Base-by-base conservation (phyloP, 2,329 filamentous ascomycete species). In the Tricladium varicosporioides region DNA sequence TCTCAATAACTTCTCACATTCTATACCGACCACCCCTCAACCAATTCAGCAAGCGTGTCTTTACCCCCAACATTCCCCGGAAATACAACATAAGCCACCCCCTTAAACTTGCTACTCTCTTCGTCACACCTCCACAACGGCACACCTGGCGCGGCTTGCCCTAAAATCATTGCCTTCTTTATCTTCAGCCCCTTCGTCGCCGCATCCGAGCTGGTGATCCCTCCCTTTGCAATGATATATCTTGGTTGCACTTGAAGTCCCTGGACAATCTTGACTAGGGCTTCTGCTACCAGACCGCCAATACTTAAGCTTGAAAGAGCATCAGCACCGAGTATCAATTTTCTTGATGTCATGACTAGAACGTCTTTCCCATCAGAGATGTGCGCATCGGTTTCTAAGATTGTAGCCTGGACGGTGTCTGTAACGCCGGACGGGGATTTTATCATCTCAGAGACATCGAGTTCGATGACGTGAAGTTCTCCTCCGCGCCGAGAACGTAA, bases 211-310 rank as follows among this genome's bases (percentile, higher is more conserved):
- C 78, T 81, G 0, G 83, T 85, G 45, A 85, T 85, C 9, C 82
- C 82, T 0, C 82, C 81, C 68, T 79, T 85, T 0, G 81, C 80
- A 64, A 85, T 81, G 2, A 85, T 70, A 62, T 84, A 85, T 47
- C 80, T 69, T 1, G 81, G 81, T 32, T 76, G 73, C 7, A 76
- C 73, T 11, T 77, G 69, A 8, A 84, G 69, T 0, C 68, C 65
- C 8, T 72, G 70, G 1, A 84, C 61, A 44, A 85, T 78, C 1
- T 69, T 69, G 0, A 84, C 82, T 16, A 85, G 68, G 0, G 77
- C 75, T 7, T 72, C 70, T 0, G 81, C 81, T 9, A 85, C 76
- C 0, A 72, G 74, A 1, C 76, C 73, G 0, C 82, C 81, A 53
- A 85, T 83, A n/a, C 78, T 74, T 10, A 85, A 67, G 46, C 77